Evolutionary conservation across 2,329 filamentous ascomycete species (phyloP).

Genomic region (Penicillium sp.): DNA sequence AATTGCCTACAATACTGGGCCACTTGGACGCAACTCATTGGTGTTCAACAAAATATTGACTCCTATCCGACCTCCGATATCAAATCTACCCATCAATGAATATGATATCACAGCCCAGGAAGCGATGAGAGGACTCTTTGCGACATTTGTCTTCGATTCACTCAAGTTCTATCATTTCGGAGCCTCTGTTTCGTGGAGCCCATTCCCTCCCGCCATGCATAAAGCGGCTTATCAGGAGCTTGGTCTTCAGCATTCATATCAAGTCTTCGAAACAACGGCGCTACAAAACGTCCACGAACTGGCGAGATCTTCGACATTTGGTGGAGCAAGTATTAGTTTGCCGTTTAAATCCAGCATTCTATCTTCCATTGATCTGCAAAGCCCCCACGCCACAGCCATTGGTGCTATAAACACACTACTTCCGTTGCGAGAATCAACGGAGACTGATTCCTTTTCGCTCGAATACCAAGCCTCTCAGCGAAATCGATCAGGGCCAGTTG

Average conservation of each 20-base stretch:
- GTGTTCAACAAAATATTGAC: conserved; percentile 3
- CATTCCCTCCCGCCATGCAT: conserved; percentile 5
- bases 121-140: conserved; percentile 3
- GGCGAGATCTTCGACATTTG: background rate
- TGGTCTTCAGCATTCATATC: conserved; percentile 2
- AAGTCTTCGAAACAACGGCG: conserved; percentile 2
- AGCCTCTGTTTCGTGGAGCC: conserved; percentile 3
- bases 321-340: conserved; percentile 5
- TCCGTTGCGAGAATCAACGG: background rate
- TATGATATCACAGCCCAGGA: background rate
- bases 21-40: background rate
- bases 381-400: conserved; percentile 2
- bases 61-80: background rate
- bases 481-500: background rate
- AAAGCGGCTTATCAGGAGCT: conserved; percentile 3
- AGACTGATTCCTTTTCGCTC: background rate
- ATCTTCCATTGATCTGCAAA: background rate
- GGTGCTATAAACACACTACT: conserved; percentile 6
- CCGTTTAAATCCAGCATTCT: conserved; percentile 1
- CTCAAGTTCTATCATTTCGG: conserved; percentile 6
- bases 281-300: too few relatives aligned
- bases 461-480: conserved; percentile 2
- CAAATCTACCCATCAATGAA: background rate
- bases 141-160: conserved; percentile 1
- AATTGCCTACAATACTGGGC: conserved; percentile 1